These are phyloP conservation scores for Pichia terricola DNA, from an alignment of 1,139 yeast genomes.

Conservation along the genomic window DNA sequence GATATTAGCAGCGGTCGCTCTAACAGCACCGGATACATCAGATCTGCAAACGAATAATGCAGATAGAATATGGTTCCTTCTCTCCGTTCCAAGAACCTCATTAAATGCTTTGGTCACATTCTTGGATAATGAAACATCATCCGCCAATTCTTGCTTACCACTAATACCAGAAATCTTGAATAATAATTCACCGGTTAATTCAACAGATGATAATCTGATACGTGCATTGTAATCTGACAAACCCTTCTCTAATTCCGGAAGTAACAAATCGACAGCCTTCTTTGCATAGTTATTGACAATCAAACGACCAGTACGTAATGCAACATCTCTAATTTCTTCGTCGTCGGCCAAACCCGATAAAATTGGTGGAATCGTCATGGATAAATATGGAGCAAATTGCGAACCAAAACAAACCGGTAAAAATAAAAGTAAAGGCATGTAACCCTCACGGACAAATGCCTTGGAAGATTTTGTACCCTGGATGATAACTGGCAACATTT, in stretches of 20 bases:
- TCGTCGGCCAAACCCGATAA: conserved; percentile 88
- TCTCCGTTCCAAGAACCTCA: conserved; percentile 75
- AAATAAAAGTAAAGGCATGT: conserved; percentile 80
- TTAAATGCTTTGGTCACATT: conserved; percentile 61
- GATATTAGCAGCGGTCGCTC: conserved; percentile 87
- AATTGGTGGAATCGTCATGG: conserved; percentile 80
- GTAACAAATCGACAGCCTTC: conserved; percentile 82
- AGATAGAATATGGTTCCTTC: conserved; percentile 80
- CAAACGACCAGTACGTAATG: conserved; percentile 87
- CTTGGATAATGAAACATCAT: conserved; percentile 48
- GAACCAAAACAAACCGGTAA: conserved; percentile 93
- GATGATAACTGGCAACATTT: conserved; percentile 71
- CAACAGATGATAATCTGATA: conserved; percentile 88
- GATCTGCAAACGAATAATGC: conserved; percentile 87
- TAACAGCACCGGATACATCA: conserved; percentile 79
- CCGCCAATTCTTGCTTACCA: conserved; percentile 54
- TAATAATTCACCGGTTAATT: conserved; percentile 90
- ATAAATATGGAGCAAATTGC: conserved; percentile 83
- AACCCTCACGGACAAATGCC: conserved; percentile 79
- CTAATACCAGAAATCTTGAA: conserved; percentile 92
- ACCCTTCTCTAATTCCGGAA: conserved; percentile 91
- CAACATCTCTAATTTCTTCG: conserved; percentile 81
- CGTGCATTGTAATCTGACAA: conserved; percentile 75
- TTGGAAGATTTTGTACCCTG: conserved; percentile 61
- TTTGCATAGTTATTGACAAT: conserved; percentile 87